Base-by-base conservation (phyloP, 2,329 filamentous ascomycete species). In the Botrytis porri region DNA sequence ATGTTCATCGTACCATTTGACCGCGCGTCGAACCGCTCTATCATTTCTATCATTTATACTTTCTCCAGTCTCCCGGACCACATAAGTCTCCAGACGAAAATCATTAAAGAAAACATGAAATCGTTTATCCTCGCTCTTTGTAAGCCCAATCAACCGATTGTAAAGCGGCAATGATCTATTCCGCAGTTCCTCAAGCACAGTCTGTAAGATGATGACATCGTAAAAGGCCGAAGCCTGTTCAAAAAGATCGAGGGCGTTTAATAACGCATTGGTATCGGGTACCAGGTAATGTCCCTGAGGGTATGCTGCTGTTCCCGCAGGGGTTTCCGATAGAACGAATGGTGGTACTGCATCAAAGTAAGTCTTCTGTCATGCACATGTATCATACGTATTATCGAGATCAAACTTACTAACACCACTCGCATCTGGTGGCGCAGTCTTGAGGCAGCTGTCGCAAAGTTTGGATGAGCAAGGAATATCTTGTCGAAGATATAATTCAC, bases 71-170 rank as follows among this genome's bases (percentile, higher is more conserved):
- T 90, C 88, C 75, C 96, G 88, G 41, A 88, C 84, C 65, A 98
- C 89, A 80, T 97, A 93, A 0, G 96, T 99, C 82, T 99, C 97
- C 57, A 95, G 86, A 69, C 95, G 89, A 81, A 99, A 99, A 79
- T 99, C 96, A 82, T 99, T 99, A 88, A 98, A 98, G 82, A 99
- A 99, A 70, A 99, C 93, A 80, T 98, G 98, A 81, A 97, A 98
- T 71, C 95, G 90, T 86, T 99, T 99, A 77, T 97, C 94, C 79
- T 97, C 94, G 80, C 95, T 97, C 83, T 95, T 97, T 57, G 95
- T 97, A 76, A 99, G 86, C 35, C 92, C 90, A 77, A 98, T 89
- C 67, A 99, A 86, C 57, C 96, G 93, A 82, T 98, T 98, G 84
- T 98, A 99, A 54, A 99, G 88, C 60, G 96, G 96, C 75, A 98